A percentile compares a stretch with the other conserved stretches of the same genome.
These are phyloP conservation scores for Gastrolobium bilobum DNA, from an alignment of 306 rosid genomes.

Conservation along the genomic window DNA sequence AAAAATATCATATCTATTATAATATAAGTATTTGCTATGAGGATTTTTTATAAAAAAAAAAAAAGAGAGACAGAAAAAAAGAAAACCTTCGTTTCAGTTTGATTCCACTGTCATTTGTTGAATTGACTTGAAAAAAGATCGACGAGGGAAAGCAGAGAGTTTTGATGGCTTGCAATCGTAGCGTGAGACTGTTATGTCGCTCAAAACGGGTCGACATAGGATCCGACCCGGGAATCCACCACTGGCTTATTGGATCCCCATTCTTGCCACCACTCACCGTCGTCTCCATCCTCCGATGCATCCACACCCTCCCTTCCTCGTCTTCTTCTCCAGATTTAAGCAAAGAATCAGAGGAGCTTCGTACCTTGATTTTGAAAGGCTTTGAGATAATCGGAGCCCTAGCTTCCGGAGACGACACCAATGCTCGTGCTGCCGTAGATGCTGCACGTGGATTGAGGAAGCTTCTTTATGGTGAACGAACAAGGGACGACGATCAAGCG, in stretches of 20 bases:
- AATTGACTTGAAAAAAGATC: background rate
- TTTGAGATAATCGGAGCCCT: constrained; percentile 79
- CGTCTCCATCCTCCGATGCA: constrained; percentile 73
- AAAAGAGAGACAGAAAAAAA: background rate
- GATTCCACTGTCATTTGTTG: background rate
- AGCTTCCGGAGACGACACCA: constrained; percentile 53
- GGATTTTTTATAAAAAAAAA: background rate
- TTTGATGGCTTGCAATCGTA: constrained; percentile 43
- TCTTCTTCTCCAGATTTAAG: constrained; percentile 61
- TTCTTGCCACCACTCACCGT: constrained; percentile 80
- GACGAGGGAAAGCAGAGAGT: background rate
- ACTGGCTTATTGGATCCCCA: constrained; percentile 91
- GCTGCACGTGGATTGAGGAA: constrained; percentile 61
- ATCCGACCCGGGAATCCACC: constrained; percentile 62
- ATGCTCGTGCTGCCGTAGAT: constrained; percentile 60
- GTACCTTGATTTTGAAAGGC: constrained; percentile 71
- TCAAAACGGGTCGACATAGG: constrained; percentile 59
- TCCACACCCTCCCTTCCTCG: constrained; percentile 54
- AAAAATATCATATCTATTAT: too few species aligned
- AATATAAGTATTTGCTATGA: too few species aligned
- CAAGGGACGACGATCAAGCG: constrained; percentile 43
- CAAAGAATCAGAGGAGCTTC: constrained; percentile 81
- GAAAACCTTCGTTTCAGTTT: background rate
- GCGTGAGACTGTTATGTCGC: constrained; percentile 65
- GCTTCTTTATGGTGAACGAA: constrained; percentile 53